Conservation (phyloP, 1,139 yeast species). For the Suhomyces bokatorum region DNA sequence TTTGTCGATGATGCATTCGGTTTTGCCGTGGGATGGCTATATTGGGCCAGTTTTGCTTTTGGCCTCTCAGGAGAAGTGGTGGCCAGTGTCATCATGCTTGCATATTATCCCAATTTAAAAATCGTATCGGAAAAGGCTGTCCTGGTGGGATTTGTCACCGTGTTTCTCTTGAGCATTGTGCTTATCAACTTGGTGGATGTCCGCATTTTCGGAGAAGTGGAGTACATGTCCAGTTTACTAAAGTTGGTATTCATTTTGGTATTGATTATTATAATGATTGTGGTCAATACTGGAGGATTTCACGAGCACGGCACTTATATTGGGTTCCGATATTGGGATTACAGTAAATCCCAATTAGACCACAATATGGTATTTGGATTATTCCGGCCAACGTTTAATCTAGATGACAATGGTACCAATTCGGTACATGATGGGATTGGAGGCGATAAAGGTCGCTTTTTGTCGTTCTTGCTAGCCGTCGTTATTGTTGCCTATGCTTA, state of each 20-base stretch:
- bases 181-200: conserved; percentile 64
- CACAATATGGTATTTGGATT: conserved; percentile 62
- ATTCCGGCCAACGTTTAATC: conserved; percentile 68
- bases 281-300: conserved; percentile 53
- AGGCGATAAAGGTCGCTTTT: conserved; percentile 63
- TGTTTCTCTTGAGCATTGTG: conserved; percentile 53
- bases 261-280: conserved; percentile 64
- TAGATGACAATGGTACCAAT: conserved; percentile 53
- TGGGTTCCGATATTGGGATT: conserved; percentile 71
- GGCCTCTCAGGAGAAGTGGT: conserved; percentile 81
- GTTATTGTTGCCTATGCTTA: conserved; percentile 71
- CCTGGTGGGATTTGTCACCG: conserved; percentile 63
- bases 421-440: conserved; percentile 50
- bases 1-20: conserved; percentile 88
- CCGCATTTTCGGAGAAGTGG: conserved; percentile 73
- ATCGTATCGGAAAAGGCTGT: conserved; percentile 50
- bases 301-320: conserved; percentile 43
- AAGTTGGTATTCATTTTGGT: conserved; percentile 57
- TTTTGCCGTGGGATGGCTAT: conserved; percentile 75
- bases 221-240: conserved; percentile 60
- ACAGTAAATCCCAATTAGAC: conserved; percentile 48
- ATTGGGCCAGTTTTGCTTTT: conserved; percentile 72
- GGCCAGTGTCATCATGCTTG: conserved; percentile 73
- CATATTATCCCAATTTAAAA: conserved; percentile 58
- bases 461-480: conserved; percentile 64